These are phyloP conservation scores for Pleurotus ostreatus DNA, from an alignment of 768 basidiomycete species.

Conservation along the genomic window DNA sequence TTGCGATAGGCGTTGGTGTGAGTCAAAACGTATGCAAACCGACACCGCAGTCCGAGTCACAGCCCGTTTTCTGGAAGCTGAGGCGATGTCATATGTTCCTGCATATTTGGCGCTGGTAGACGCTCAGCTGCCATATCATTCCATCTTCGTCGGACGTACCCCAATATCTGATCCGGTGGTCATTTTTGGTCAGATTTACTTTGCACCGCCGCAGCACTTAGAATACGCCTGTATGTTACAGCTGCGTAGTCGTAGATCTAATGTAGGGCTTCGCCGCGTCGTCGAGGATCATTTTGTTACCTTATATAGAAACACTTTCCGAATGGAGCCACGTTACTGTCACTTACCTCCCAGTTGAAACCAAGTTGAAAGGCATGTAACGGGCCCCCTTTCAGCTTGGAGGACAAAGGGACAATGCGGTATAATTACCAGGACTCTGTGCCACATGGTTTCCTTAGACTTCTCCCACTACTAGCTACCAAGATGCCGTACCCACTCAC, in stretches of 20 bases:
- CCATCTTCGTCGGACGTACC: neutral
- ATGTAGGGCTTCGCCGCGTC: too few relatives aligned
- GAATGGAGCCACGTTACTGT: too few relatives aligned
- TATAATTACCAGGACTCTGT: neutral
- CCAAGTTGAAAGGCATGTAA: neutral
- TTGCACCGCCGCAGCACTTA: too few relatives aligned
- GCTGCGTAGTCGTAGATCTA: neutral
- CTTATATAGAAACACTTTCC: too few relatives aligned
- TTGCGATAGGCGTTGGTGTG: conserved; percentile 4
- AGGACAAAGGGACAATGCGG: neutral
- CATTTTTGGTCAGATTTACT: too few relatives aligned
- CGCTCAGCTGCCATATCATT: neutral
- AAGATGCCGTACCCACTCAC: conserved; percentile 1
- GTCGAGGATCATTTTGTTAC: too few relatives aligned
- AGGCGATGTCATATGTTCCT: neutral
- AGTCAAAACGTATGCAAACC: conserved; percentile 1
- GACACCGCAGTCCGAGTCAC: neutral
- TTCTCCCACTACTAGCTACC: neutral
- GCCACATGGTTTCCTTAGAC: neutral
- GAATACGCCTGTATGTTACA: neutral
- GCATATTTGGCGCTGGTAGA: neutral
- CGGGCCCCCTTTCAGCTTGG: neutral
- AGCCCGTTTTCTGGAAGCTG: conserved; percentile 2
- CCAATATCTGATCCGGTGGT: neutral
- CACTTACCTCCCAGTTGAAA: neutral